These are phyloP conservation scores for Brettanomyces sp. DNA, from an alignment of 805 yeast species.

Conservation along the genomic window DNA sequence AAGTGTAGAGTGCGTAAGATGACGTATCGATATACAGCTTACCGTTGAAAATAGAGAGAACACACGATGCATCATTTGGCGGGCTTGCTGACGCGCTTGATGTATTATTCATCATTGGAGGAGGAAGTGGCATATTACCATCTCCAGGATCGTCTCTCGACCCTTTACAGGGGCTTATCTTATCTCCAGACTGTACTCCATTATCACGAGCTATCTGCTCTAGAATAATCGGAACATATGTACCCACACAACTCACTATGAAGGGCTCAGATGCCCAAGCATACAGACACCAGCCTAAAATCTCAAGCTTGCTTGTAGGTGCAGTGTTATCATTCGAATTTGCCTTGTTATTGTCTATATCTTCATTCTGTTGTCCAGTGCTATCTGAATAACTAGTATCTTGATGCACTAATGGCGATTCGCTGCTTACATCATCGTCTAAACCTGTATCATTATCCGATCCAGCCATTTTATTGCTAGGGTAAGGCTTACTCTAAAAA, in stretches of 20 bases:
- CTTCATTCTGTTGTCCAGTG: neutral
- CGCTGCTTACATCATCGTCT: too few relatives aligned
- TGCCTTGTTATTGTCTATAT: neutral
- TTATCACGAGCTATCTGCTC: slow-evolving; percentile 67
- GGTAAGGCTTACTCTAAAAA: too few relatives aligned
- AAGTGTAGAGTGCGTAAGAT: slow-evolving; percentile 65
- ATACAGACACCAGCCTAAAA: slow-evolving; percentile 61
- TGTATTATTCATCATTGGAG: slow-evolving; percentile 13
- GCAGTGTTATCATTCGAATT: neutral
- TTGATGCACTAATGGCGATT: too few relatives aligned
- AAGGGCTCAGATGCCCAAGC: slow-evolving; percentile 77
- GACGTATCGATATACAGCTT: slow-evolving; percentile 53
- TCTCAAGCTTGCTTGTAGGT: slow-evolving; percentile 24
- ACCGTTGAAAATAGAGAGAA: slow-evolving; percentile 23
- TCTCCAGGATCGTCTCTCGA: slow-evolving; percentile 20
- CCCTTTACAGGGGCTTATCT: slow-evolving; percentile 40
- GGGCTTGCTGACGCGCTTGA: neutral
- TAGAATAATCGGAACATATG: slow-evolving; percentile 63
- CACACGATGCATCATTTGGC: slow-evolving; percentile 15
- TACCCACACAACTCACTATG: slow-evolving; percentile 68
- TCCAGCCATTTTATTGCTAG: too few relatives aligned
- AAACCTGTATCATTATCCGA: too few relatives aligned
- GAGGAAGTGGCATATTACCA: slow-evolving; percentile 26
- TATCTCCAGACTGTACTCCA: slow-evolving; percentile 57
- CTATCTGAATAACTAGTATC: too few relatives aligned